These are phyloP conservation scores for Grifola frondosa DNA, from an alignment of 1,284 basidiomycete species.

Conservation along the genomic window DNA sequence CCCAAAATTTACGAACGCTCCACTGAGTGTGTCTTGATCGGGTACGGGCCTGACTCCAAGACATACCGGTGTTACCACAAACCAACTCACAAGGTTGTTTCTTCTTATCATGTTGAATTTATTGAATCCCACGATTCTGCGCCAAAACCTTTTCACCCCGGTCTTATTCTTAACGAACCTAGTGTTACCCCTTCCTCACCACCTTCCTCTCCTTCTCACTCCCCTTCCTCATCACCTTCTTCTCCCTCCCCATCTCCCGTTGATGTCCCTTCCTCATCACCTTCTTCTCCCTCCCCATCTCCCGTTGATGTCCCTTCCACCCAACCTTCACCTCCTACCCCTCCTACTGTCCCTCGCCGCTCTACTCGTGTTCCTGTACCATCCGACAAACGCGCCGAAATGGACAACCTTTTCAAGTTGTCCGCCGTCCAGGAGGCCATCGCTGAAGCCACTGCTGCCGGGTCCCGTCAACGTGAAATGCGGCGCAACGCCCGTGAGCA, in stretches of 20 bases:
- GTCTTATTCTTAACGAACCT: too few relatives aligned
- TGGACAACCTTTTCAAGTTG: neutral
- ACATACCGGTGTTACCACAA: slow-evolving; percentile 33
- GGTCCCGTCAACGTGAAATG: neutral
- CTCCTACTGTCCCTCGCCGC: too few relatives aligned
- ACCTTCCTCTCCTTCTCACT: neutral
- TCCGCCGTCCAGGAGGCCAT: slow-evolving; percentile 5
- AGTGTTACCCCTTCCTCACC: neutral
- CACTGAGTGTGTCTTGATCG: slow-evolving; percentile 33
- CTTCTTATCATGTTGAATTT: slow-evolving; percentile 30
- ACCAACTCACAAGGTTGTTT: slow-evolving; percentile 15
- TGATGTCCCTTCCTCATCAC: neutral
- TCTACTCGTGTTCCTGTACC: neutral
- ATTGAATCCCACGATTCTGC: slow-evolving; percentile 22
- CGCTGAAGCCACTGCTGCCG: slow-evolving; percentile 1
- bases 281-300: neutral
- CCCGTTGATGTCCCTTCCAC: slow-evolving; percentile 6
- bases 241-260: too few relatives aligned
- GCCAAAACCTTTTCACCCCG: too few relatives aligned
- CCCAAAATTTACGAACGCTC: slow-evolving; percentile 32
- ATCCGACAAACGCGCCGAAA: neutral
- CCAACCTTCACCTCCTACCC: too few relatives aligned
- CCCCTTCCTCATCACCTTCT: too few relatives aligned
- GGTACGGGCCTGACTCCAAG: slow-evolving; percentile 33
- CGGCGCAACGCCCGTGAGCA: neutral